Percentiles rank a stretch among this genome's conserved stretches.
These are phyloP conservation scores for Musa beccarii DNA, from an alignment of 176 grass and related monocot genomes.

Conservation along the genomic window DNA sequence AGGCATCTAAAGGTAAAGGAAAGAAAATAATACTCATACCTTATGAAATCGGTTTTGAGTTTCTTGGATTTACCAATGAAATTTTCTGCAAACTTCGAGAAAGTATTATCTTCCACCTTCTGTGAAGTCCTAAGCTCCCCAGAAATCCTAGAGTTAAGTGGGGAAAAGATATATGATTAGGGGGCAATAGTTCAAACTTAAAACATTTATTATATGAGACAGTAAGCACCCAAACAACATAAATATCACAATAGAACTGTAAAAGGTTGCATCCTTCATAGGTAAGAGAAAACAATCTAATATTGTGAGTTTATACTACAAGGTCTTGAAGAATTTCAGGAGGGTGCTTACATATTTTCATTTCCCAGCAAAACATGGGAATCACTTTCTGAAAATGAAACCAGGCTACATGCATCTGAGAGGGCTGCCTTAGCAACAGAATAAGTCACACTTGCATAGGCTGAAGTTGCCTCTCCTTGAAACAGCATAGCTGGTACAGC, in stretches of 20 bases:
- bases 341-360: constrained; percentile 16
- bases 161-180: neutral
- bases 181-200: neutral
- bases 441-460: constrained; percentile 31
- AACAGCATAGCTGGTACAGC: constrained; percentile 24
- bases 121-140: neutral
- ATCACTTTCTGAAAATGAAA: constrained; percentile 15
- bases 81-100: constrained; percentile 18
- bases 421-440: constrained; percentile 25
- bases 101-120: neutral
- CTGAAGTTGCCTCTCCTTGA: constrained; percentile 25
- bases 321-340: neutral
- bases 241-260: neutral
- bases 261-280: neutral
- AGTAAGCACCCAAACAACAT: neutral
- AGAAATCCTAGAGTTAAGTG: constrained; percentile 10
- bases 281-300: neutral
- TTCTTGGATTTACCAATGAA: constrained; percentile 25
- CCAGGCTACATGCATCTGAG: constrained; percentile 29
- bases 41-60: constrained; percentile 30
- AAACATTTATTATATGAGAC: neutral
- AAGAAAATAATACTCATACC: constrained; percentile 15
- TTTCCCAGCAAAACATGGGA: constrained; percentile 1
- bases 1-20: neutral
- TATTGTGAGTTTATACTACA: neutral